Evolutionary conservation across 345 rosid species (phyloP).

Genomic region (Boechera divaricarpa): DNA sequence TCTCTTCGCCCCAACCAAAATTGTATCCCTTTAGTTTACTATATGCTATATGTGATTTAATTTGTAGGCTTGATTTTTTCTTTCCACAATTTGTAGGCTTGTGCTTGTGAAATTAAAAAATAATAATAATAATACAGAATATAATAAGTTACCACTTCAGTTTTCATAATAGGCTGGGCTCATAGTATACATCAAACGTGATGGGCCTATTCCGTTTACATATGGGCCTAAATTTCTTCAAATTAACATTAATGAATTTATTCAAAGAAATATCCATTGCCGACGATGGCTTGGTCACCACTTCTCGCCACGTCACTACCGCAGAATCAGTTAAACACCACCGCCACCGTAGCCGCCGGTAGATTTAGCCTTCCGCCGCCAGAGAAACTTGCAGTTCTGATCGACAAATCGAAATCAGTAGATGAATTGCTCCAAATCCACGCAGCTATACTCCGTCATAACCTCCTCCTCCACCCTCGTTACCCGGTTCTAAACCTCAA

Average conservation of each 20-base stretch:
- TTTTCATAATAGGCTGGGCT: neutral
- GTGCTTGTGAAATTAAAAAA: neutral
- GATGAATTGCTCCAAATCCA: conserved; percentile 64
- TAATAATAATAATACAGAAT: too few species aligned
- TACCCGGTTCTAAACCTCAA: conserved; percentile 68
- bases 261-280: neutral
- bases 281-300: conserved; percentile 51
- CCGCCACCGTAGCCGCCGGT: conserved; percentile 27
- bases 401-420: conserved; percentile 56
- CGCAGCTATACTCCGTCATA: conserved; percentile 70
- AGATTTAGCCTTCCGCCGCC: conserved; percentile 44
- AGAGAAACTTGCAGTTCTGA: conserved; percentile 52
- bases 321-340: conserved; percentile 16
- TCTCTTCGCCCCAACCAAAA: conserved; percentile 23
- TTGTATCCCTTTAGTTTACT: neutral
- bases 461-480: conserved; percentile 47
- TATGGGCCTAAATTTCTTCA: neutral
- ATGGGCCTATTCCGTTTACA: neutral
- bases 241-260: neutral
- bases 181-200: neutral
- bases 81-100: conserved; percentile 6
- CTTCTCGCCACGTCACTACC: conserved; percentile 37
- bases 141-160: neutral
- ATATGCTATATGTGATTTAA: conserved; percentile 1
- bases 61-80: neutral